Evolutionary conservation across 2,329 filamentous ascomycete genomes (phyloP), one percentile per base, ranked within the genome.

Genomic region (Cryphonectria nitschkei): DNA sequence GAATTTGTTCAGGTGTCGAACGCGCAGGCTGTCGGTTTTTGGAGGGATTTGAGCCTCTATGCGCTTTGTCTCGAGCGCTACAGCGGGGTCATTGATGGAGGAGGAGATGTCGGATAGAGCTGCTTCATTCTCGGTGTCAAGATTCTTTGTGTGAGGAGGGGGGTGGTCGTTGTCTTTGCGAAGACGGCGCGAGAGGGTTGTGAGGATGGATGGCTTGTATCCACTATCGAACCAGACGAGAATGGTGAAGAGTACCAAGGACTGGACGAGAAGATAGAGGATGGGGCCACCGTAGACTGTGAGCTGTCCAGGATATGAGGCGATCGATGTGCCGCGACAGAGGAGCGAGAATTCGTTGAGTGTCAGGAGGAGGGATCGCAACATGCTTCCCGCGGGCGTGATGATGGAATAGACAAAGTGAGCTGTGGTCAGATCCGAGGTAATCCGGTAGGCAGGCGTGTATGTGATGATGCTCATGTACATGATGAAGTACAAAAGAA

Each of bases 281-380:
- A 97, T 95, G 0, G 94, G 93, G 0, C 93, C 93, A 41, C 95
- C 95, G 75, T 94, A 98, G 39, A 91, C 87, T 0, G 86, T 85
- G 43, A 97, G 88, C 4, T 86, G 88, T 8, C 89, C 92, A 0
- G 94, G 93, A 74, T 93, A 91, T 0, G 84, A 82, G 1, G 90
- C 88, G 29, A 94, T 81, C n/a, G 84, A 72, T 29, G 88, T 83
- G 37, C 87, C 90, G 43, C 88, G 85, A 78, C 95, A 98, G 2
- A 93, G 87, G 0, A 93, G 86, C 0, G 92, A 94, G 80, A 98
- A 97, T 2, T 95, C 84, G 77, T 98, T 98, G 66, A 97, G 85
- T 0, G 90, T 85, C 4, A 97, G 82, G 75, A 97, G 92, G 46
- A 98, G 80, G 0, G 93, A 86, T 71, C 93, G 86, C 29, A 93